Evolutionary conservation across 768 basidiomycete species (phyloP), one percentile per base, ranked within the genome.

Genomic region (Thelephora aurantiotincta): DNA sequence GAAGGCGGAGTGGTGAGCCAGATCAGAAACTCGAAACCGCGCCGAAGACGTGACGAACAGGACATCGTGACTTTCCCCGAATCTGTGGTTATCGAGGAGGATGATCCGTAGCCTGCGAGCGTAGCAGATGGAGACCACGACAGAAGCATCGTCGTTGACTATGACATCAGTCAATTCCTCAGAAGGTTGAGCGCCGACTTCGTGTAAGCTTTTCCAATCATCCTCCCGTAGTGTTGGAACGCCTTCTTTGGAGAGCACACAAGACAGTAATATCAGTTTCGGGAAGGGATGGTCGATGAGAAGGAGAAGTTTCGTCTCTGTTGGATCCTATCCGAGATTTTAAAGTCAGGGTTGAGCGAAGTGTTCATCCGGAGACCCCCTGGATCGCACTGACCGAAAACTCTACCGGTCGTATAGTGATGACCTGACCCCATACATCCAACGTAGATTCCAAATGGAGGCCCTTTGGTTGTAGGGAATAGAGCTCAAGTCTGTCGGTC

Each of bases 251-350:
- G 68, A 65, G 9, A 30, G 26, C 2, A 60, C 59, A 56, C 78
- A 82, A 2, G 65, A 58, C 35, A 90, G 65, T 52, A 87, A 68
- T 33, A 88, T 60, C 11, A 89, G 68, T 50, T 79, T 77, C 7
- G 86, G 82, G 33, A 83, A 75, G 1, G 86, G 85, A 54, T 87
- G 84, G 50, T 83, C 83, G 0, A 82, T 72, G 57, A 89, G 69
- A 30, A 86, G 69, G 18, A 86, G 59, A 12, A 89, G 55, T 56
- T 77, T 77, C 23, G 69, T 69, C 53, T 63, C 66, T 33, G 43
- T 48, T 50, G 44, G 35, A 18, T 37, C 47, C 30, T 44, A 38
- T 13, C 35, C 37, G 42, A 30, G 26, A 30, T 9, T 30, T 9
- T 4, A 30, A 30, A 30, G 26, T 30, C 9, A 30, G 26, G 26